Evolutionary conservation across 495 filamentous ascomycete species (phyloP).

Genomic region (Daldinia caldariorum): DNA sequence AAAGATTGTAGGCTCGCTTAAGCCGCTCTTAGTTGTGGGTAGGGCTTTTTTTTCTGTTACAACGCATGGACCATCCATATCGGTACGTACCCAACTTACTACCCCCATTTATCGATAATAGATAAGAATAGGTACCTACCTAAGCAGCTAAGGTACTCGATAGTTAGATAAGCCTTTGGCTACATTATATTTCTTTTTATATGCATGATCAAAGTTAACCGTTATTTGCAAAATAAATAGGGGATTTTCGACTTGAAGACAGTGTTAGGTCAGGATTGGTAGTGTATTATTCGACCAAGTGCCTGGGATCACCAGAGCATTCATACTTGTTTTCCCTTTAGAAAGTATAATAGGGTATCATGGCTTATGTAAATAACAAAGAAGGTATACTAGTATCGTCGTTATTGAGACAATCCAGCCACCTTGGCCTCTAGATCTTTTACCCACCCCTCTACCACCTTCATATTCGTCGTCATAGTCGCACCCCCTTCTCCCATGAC

Average conservation of each 20-base stretch:
- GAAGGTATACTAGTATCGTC: conserved; percentile 1
- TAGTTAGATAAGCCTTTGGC: neutral
- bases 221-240: neutral
- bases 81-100: neutral
- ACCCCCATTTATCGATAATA: conserved; percentile 23
- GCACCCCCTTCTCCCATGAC: conserved; percentile 74
- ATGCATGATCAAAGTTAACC: neutral
- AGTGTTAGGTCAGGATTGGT: too few relatives aligned
- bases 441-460: conserved; percentile 86
- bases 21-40: conserved; percentile 41
- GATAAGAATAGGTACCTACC: too few relatives aligned
- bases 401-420: conserved; percentile 58
- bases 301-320: neutral
- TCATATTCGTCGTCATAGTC: conserved; percentile 79
- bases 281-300: too few relatives aligned
- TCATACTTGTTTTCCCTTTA: neutral
- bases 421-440: conserved; percentile 84
- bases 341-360: conserved; percentile 31
- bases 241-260: neutral
- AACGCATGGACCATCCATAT: conserved; percentile 22
- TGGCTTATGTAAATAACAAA: conserved; percentile 15
- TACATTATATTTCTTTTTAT: neutral
- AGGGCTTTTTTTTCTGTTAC: conserved; percentile 40
- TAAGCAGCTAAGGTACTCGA: neutral
- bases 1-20: conserved; percentile 37